These are phyloP conservation scores for Ulmus americana DNA, from an alignment of 331 rosid species.

Conservation along the genomic window DNA sequence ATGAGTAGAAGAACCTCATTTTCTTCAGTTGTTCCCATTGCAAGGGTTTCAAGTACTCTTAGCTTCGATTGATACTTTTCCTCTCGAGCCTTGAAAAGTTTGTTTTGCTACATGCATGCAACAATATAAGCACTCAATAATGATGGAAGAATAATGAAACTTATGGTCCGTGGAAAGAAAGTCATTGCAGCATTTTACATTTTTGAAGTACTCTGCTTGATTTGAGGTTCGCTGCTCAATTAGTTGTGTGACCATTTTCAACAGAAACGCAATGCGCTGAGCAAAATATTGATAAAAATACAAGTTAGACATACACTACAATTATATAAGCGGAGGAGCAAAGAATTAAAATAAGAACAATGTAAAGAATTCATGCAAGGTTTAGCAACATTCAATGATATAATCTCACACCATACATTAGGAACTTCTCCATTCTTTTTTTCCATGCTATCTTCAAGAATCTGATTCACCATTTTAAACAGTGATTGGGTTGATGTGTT, in stretches of 20 bases:
- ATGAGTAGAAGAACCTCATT: constrained; percentile 49
- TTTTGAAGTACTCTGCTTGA: constrained; percentile 66
- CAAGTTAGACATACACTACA: constrained; percentile 21
- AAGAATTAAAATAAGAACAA: constrained; percentile 4
- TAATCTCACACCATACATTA: constrained; percentile 54
- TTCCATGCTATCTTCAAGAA: constrained; percentile 59
- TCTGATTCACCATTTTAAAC: constrained; percentile 49
- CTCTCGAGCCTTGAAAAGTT: constrained; percentile 67
- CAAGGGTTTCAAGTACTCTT: constrained; percentile 74
- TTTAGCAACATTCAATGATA: constrained; percentile 25
- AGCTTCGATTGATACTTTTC: constrained; percentile 68
- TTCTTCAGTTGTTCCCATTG: constrained; percentile 71
- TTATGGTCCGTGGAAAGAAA: neutral
- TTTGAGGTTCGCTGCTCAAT: constrained; percentile 62
- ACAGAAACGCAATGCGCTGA: constrained; percentile 61
- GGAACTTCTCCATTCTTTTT: constrained; percentile 59
- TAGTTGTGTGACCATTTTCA: constrained; percentile 68
- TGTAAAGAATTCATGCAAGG: constrained; percentile 20
- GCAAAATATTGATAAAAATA: constrained; percentile 25
- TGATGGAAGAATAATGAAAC: constrained; percentile 19
- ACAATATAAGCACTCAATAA: constrained; percentile 24
- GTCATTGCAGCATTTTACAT: constrained; percentile 37
- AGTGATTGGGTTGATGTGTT: constrained; percentile 62
- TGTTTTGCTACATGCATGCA: constrained; percentile 61
- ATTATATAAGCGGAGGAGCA: neutral